phyloP scores from a whole-genome alignment of 2,329 filamentous ascomycete genomes.

The Magnaporthiopsis rhizophila region DNA sequence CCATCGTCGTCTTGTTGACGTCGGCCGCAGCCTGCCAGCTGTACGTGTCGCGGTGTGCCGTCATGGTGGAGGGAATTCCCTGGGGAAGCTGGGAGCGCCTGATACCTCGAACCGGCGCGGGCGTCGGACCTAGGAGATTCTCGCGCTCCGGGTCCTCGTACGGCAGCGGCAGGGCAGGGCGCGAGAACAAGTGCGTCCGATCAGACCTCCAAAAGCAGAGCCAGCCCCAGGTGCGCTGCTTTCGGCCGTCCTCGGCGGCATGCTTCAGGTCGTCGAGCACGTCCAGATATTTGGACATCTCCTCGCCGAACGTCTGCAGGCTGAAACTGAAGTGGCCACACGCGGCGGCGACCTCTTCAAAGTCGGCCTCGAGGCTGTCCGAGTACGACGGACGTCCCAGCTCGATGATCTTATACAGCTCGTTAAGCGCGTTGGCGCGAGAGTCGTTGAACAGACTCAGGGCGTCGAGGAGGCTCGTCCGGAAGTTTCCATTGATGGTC shows the following conservation, averaged over 20 bases:
- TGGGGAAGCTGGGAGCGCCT: constrained; percentile 46
- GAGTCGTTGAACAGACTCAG: constrained; percentile 71
- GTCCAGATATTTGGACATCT: constrained; percentile 74
- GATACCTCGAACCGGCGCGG: constrained; percentile 31
- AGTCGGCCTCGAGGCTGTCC: constrained; percentile 77
- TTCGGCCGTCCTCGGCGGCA: constrained; percentile 50
- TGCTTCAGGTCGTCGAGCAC: constrained; percentile 81
- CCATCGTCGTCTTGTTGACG: constrained; percentile 34
- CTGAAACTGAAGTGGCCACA: constrained; percentile 96
- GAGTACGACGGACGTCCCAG: constrained; percentile 55
- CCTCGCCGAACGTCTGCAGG: constrained; percentile 81
- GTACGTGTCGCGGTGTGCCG: constrained; percentile 42
- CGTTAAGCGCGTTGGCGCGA: constrained; percentile 65
- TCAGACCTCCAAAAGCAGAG: constrained; percentile 61
- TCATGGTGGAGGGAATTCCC: constrained; percentile 48
- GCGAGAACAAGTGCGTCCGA: constrained; percentile 3
- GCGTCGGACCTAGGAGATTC: constrained; percentile 16
- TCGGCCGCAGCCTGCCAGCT: constrained; percentile 48
- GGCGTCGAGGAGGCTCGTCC: constrained; percentile 71
- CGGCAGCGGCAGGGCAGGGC: constrained; percentile 14
- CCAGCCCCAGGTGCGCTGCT: constrained; percentile 84
- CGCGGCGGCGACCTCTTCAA: constrained; percentile 95
- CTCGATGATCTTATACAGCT: constrained; percentile 75
- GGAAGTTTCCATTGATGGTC: constrained; percentile 69
- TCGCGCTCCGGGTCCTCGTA: constrained; percentile 36